These are phyloP conservation scores for Aulographum hederae DNA, from an alignment of 2,329 filamentous ascomycete genomes.

Conservation along the genomic window DNA sequence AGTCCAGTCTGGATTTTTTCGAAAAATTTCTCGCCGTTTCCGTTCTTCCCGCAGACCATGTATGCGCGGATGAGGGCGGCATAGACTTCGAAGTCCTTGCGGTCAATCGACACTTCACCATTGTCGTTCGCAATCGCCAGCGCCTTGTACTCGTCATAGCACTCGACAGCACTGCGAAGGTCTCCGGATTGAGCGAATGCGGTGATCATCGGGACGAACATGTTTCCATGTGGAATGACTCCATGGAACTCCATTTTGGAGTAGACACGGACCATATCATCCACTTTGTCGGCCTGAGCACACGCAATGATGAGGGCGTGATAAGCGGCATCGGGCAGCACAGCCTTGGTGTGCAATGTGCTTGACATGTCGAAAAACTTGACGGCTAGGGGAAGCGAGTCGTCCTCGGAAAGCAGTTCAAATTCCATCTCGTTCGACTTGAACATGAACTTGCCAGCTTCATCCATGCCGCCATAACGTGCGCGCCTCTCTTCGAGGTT, in stretches of 20 bases:
- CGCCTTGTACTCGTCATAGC: slow-evolving; percentile 86
- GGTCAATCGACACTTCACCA: slow-evolving; percentile 48
- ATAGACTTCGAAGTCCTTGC: slow-evolving; percentile 72
- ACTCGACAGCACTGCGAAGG: slow-evolving; percentile 73
- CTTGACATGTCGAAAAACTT: slow-evolving; percentile 70
- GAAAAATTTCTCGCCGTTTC: slow-evolving; percentile 73
- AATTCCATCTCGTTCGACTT: slow-evolving; percentile 75
- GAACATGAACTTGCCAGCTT: slow-evolving; percentile 72
- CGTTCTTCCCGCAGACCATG: slow-evolving; percentile 58
- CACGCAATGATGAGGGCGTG: slow-evolving; percentile 73
- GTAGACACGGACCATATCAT: slow-evolving; percentile 81
- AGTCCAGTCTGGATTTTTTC: slow-evolving; percentile 51
- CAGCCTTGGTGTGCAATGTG: slow-evolving; percentile 46
- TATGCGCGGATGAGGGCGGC: slow-evolving; percentile 86
- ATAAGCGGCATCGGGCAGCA: slow-evolving; percentile 36
- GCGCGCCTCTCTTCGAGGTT: slow-evolving; percentile 62
- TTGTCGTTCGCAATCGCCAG: slow-evolving; percentile 72
- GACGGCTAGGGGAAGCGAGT: slow-evolving; percentile 68
- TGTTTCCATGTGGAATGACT: slow-evolving; percentile 56
- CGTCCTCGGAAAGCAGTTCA: slow-evolving; percentile 71
- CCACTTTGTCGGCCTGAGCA: slow-evolving; percentile 59
- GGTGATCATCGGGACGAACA: slow-evolving; percentile 89
- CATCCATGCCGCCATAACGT: slow-evolving; percentile 72
- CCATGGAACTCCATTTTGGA: slow-evolving; percentile 75
- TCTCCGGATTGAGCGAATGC: slow-evolving; percentile 73